Evolutionary conservation across 2,329 filamentous ascomycete species (phyloP).

Genomic region (Esteya vermicola): DNA sequence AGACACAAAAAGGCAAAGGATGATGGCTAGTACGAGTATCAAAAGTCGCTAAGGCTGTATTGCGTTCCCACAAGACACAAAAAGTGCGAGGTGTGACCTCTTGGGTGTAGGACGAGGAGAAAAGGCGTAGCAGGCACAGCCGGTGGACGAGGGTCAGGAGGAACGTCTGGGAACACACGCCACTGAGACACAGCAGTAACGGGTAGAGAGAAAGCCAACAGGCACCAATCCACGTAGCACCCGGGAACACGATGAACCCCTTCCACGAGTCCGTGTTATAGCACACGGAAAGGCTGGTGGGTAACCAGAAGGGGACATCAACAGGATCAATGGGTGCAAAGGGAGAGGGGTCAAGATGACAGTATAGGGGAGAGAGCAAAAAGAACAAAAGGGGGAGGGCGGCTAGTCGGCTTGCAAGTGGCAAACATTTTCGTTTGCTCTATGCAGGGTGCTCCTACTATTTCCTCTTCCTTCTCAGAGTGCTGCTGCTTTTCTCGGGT

Average conservation of each 20-base stretch:
- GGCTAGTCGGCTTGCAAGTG: not conserved
- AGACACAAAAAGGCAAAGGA: too few species aligned
- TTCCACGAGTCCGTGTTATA: not conserved
- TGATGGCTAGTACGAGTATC: too few species aligned
- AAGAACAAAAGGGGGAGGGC: not conserved
- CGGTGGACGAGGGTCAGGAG: constrained; percentile 7
- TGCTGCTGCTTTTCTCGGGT: too few species aligned
- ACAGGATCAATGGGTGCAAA: not conserved
- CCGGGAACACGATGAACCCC: not conserved
- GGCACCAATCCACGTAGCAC: constrained; percentile 5
- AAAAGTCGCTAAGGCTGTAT: not conserved
- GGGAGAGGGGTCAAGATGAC: not conserved
- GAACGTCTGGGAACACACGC: constrained; percentile 12
- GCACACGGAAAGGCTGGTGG: not conserved
- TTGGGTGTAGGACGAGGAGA: constrained; percentile 16
- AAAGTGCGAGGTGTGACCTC: constrained; percentile 26
- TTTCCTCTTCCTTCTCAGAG: too few species aligned
- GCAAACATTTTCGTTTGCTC: not conserved
- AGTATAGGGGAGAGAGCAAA: not conserved
- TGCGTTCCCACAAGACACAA: not conserved
- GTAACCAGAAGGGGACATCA: not conserved
- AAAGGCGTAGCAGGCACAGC: constrained; percentile 24
- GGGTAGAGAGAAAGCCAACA: constrained; percentile 11
- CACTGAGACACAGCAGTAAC: constrained; percentile 16
- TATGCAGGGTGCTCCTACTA: too few species aligned